A percentile compares a stretch with the other conserved stretches of the same genome.
These are phyloP conservation scores for Mallotus nudiflorus DNA, from an alignment of 345 rosid species.

Conservation along the genomic window DNA sequence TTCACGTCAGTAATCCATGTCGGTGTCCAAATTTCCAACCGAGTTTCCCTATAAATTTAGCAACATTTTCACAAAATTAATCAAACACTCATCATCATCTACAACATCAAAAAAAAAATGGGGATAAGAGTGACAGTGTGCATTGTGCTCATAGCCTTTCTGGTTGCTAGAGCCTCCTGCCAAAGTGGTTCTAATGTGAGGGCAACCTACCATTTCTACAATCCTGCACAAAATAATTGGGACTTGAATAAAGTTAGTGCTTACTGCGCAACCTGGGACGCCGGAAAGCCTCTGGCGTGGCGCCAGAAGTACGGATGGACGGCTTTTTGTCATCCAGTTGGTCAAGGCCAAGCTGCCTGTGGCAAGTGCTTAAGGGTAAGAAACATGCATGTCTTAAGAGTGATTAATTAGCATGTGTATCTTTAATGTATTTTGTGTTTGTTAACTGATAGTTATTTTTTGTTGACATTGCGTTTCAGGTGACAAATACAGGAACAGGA, in stretches of 20 bases:
- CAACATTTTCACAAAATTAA: neutral
- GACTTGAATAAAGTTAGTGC: slow-evolving; percentile 48
- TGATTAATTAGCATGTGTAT: too few species aligned
- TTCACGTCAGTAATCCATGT: too few species aligned
- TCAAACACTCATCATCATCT: neutral
- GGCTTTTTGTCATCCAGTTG: slow-evolving; percentile 35
- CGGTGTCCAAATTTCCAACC: too few species aligned
- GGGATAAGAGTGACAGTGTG: neutral
- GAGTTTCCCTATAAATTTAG: neutral
- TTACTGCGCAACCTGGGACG: slow-evolving; percentile 69
- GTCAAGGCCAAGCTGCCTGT: slow-evolving; percentile 4
- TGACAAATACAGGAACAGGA: slow-evolving; percentile 15
- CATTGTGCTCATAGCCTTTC: neutral
- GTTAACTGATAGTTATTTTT: too few species aligned
- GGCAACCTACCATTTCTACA: slow-evolving; percentile 56
- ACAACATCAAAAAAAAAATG: neutral
- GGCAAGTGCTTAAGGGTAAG: slow-evolving; percentile 48
- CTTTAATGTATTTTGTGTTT: too few species aligned
- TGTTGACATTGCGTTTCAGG: slow-evolving; percentile 4
- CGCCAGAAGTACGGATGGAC: slow-evolving; percentile 65
- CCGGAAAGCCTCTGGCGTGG: slow-evolving; percentile 54
- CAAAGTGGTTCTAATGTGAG: slow-evolving; percentile 43
- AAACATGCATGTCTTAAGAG: too few species aligned
- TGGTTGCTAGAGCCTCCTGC: neutral
- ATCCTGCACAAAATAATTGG: slow-evolving; percentile 50